Conservation (phyloP, 177 flowering plant species). For the Vitis hybrid region DNA sequence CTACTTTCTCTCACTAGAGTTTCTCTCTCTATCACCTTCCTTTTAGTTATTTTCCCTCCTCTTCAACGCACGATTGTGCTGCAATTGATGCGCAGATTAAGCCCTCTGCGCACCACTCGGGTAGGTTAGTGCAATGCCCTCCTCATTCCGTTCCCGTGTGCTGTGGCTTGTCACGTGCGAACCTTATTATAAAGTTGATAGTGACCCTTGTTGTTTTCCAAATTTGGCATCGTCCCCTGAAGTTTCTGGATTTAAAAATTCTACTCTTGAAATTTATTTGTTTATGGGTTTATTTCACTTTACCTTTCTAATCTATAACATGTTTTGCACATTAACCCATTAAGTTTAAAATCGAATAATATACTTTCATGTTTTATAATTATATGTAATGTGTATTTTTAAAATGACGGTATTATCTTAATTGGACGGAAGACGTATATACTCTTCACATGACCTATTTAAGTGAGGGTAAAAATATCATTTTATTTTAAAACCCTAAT, state of each 20-base stretch:
- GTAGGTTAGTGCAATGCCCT: slow-evolving; percentile 1
- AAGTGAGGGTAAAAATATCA: no score
- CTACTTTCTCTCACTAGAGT: slow-evolving; percentile 4
- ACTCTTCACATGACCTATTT: no score
- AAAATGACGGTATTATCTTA: no score
- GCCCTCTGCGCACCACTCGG: slow-evolving; percentile 8
- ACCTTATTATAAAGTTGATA: neutral
- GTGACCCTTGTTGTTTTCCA: neutral
- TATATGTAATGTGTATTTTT: accelerated
- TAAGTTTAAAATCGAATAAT: no score
- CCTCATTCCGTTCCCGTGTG: neutral
- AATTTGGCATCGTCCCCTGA: neutral
- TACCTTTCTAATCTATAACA: no score
- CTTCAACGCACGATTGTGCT: slow-evolving; percentile 18
- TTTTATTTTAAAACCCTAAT: no score
- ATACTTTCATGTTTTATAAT: no score
- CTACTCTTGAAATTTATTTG: neutral
- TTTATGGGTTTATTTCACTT: no score
- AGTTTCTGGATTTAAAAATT: no score
- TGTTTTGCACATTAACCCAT: no score
- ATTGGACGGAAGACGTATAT: no score
- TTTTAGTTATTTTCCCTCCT: slow-evolving; percentile 1
- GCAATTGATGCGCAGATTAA: slow-evolving; percentile 29
- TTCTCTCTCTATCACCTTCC: slow-evolving; percentile 10
- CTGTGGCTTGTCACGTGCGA: neutral